Percentiles rank a stretch among this genome's conserved stretches.
Evolutionary conservation across 139 green algal species (phyloP).

Genomic region (Chlorella sp.): DNA sequence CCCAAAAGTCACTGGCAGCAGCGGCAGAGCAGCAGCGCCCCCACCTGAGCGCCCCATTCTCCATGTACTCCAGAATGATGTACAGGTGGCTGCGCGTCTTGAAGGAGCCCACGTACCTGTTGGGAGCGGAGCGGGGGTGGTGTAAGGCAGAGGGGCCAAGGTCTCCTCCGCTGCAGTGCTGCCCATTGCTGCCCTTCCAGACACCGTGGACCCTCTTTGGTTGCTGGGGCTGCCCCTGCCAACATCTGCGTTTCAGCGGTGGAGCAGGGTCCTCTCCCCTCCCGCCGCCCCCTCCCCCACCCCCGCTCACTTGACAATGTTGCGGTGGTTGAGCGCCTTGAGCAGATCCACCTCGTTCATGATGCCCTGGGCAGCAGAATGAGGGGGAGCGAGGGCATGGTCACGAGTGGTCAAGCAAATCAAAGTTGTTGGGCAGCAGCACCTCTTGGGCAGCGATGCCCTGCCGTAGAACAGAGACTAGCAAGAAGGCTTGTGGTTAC

Average conservation of each 20-base stretch:
- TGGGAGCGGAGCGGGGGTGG: neutral
- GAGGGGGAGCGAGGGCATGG: neutral
- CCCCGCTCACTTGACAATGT: slow-evolving; percentile 90
- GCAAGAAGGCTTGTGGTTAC: too few species aligned
- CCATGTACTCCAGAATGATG: slow-evolving; percentile 98
- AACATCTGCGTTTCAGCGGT: neutral
- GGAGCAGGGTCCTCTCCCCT: neutral
- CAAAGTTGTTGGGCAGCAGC: too few species aligned
- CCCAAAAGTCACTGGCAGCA: neutral
- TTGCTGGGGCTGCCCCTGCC: neutral
- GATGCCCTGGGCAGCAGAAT: slow-evolving; percentile 58
- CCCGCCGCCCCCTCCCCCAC: neutral
- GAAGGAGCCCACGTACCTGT: slow-evolving; percentile 89
- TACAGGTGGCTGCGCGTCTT: slow-evolving; percentile 93
- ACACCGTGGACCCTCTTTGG: neutral
- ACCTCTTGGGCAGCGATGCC: too few species aligned
- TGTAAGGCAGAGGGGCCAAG: too few species aligned
- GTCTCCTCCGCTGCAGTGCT: too few species aligned
- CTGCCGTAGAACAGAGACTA: too few species aligned
- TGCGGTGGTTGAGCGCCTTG: slow-evolving; percentile 92
- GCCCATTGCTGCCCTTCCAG: neutral
- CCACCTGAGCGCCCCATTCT: slow-evolving; percentile 85
- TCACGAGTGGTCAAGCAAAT: neutral
- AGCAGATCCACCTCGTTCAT: slow-evolving; percentile 92
- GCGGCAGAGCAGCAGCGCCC: neutral